Evolutionary conservation across 495 filamentous ascomycete species (phyloP).

Genomic region (Rhizodiscina lignyota): DNA sequence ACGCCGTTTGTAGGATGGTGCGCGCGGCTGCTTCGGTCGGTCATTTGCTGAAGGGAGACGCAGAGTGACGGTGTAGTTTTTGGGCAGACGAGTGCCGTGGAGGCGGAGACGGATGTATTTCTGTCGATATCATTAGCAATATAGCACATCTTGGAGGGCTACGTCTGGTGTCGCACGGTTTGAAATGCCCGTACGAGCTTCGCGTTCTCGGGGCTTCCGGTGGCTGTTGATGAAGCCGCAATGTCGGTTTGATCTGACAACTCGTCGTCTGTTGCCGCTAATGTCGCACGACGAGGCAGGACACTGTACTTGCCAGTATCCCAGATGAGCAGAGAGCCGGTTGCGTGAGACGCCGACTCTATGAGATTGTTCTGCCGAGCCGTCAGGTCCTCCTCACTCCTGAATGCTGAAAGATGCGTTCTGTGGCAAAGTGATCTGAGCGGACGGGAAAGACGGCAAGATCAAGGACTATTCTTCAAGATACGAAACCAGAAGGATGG

Average conservation of each 20-base stretch:
- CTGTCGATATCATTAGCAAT: no score
- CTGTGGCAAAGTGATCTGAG: no score
- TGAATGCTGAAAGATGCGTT: no score
- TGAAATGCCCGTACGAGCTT: slow-evolving; percentile 38
- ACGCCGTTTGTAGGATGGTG: no score
- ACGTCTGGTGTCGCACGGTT: slow-evolving; percentile 26
- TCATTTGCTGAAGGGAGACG: slow-evolving; percentile 33
- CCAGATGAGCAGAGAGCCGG: slow-evolving; percentile 53
- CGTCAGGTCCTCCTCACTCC: no score
- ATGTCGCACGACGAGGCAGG: slow-evolving; percentile 26
- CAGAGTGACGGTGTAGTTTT: slow-evolving; percentile 38
- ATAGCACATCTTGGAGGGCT: no score
- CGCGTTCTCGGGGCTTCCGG: slow-evolving; percentile 28
- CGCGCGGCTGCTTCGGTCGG: no score
- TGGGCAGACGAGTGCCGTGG: slow-evolving; percentile 39
- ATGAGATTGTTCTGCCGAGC: slow-evolving; percentile 43
- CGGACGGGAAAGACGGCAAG: no score
- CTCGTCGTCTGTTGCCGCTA: slow-evolving; percentile 30
- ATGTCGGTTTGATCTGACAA: slow-evolving; percentile 13
- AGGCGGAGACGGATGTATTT: slow-evolving; percentile 46
- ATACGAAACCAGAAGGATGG: no score
- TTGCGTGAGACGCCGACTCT: slow-evolving; percentile 40
- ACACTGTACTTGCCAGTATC: slow-evolving; percentile 51
- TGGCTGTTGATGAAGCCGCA: slow-evolving; percentile 10
- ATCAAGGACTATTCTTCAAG: no score